These are phyloP conservation scores for Lentinus brumalis DNA, from an alignment of 768 basidiomycete species.

Conservation along the genomic window DNA sequence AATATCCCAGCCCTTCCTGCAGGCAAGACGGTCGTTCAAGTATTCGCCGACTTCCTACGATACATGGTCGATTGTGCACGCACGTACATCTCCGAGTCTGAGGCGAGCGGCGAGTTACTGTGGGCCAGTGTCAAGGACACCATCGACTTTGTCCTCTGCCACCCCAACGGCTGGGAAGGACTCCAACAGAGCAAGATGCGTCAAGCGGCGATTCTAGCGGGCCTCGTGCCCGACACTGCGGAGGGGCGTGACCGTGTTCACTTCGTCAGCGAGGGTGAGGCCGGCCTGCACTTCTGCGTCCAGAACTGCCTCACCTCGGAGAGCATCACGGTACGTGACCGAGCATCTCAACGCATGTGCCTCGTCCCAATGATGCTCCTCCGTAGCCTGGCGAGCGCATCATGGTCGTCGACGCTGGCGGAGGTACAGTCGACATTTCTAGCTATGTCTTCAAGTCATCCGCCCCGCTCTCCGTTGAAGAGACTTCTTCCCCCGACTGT, in stretches of 20 bases:
- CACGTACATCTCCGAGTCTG: slow-evolving; percentile 50
- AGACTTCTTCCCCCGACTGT: slow-evolving; percentile 47
- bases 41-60: slow-evolving; percentile 50
- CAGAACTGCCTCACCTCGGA: slow-evolving; percentile 36
- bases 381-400: slow-evolving; percentile 47
- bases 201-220: slow-evolving; percentile 52
- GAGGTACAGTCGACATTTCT: slow-evolving; percentile 63
- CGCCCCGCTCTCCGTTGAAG: slow-evolving; percentile 40
- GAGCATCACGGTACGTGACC: slow-evolving; percentile 27
- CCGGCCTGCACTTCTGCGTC: slow-evolving; percentile 51
- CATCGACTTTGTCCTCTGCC: slow-evolving; percentile 56
- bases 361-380: neutral
- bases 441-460: slow-evolving; percentile 46
- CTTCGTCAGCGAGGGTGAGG: slow-evolving; percentile 62
- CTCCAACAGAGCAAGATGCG: slow-evolving; percentile 60
- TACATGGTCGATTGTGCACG: slow-evolving; percentile 49
- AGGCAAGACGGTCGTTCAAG: slow-evolving; percentile 36
- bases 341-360: neutral
- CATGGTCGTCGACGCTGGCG: slow-evolving; percentile 62
- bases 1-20: slow-evolving; percentile 11
- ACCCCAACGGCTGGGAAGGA: slow-evolving; percentile 71
- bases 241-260: slow-evolving; percentile 47
- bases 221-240: slow-evolving; percentile 46
- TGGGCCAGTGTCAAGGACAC: slow-evolving; percentile 46
- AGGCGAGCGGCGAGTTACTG: slow-evolving; percentile 43